These are phyloP conservation scores for Metarhizium humberi DNA, from an alignment of 2,329 filamentous ascomycete genomes.

Conservation along the genomic window DNA sequence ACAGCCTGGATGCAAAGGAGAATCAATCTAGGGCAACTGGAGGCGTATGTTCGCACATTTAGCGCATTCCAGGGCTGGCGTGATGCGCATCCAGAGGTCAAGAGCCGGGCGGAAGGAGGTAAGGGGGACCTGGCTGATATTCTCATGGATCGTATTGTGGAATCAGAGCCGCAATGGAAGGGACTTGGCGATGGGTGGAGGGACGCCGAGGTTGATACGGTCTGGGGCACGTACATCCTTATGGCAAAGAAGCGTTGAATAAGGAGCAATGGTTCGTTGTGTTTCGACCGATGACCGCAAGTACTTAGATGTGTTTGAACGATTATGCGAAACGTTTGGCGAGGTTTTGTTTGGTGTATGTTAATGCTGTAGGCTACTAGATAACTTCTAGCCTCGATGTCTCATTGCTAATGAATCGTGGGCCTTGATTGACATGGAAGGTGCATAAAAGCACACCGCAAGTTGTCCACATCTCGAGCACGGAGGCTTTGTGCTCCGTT, in stretches of 20 bases:
- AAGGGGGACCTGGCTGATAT: conserved; percentile 52
- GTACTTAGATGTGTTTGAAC: no score
- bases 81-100: conserved; percentile 40
- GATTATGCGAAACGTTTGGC: no score
- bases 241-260: conserved; percentile 36
- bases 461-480: background rate
- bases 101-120: conserved; percentile 42
- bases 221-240: conserved; percentile 53
- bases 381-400: no score
- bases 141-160: conserved; percentile 49
- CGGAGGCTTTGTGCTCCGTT: background rate
- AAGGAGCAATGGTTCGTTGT: background rate
- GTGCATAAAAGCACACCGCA: background rate
- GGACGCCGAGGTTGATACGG: conserved; percentile 43
- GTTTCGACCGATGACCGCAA: no score
- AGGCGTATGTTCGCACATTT: conserved; percentile 53
- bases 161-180: conserved; percentile 43
- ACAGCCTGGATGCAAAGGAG: conserved; percentile 41
- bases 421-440: background rate
- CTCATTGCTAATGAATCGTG: background rate
- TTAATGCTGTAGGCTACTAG: no score
- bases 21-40: conserved; percentile 47
- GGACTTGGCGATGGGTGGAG: conserved; percentile 38
- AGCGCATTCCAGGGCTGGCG: conserved; percentile 51
- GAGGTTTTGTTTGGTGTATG: no score